These are phyloP conservation scores for Coemansia sp. DNA, from an alignment of 192 early-diverging fungal genomes.

Conservation along the genomic window DNA sequence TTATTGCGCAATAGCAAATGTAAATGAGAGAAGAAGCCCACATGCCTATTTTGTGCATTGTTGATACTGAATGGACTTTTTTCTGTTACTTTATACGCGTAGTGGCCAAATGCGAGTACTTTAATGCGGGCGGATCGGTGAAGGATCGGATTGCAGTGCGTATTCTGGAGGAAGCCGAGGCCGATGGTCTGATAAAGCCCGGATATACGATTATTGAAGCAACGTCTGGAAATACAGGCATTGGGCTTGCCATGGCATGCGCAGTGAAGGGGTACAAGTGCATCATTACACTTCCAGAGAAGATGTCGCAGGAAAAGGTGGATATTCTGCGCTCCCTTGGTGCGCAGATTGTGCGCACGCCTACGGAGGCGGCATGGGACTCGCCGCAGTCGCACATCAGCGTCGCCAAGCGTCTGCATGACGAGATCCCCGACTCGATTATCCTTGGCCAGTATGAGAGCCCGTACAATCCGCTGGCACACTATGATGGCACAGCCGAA, in stretches of 20 bases:
- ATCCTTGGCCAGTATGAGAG: conserved; percentile 98
- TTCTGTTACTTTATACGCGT: conserved; percentile 1
- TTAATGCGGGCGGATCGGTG: conserved; percentile 98
- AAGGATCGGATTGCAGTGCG: conserved; percentile 98
- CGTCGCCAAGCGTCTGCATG: conserved; percentile 89
- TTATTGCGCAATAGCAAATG: neutral
- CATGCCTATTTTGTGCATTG: neutral
- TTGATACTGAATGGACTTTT: conserved; percentile 3
- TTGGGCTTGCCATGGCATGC: conserved; percentile 93
- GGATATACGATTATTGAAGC: conserved; percentile 97
- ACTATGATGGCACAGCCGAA: conserved; percentile 92
- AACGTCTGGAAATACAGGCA: conserved; percentile 99
- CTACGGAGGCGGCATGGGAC: conserved; percentile 99
- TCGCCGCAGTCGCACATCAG: conserved; percentile 98
- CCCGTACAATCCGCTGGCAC: conserved; percentile 96
- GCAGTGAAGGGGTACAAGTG: conserved; percentile 99
- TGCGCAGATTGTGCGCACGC: conserved; percentile 97
- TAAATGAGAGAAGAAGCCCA: neutral
- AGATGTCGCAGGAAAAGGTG: conserved; percentile 99
- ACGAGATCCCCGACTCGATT: conserved; percentile 93
- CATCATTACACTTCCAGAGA: conserved; percentile 99
- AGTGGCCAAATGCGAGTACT: conserved; percentile 97
- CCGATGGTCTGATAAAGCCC: conserved; percentile 84
- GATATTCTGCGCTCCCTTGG: conserved; percentile 97
- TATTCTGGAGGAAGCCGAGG: conserved; percentile 96